A percentile compares a stretch with the other conserved stretches of the same genome.
Evolutionary conservation across 495 filamentous ascomycete genomes (phyloP).

Genomic region (Chaetomium fimeti): DNA sequence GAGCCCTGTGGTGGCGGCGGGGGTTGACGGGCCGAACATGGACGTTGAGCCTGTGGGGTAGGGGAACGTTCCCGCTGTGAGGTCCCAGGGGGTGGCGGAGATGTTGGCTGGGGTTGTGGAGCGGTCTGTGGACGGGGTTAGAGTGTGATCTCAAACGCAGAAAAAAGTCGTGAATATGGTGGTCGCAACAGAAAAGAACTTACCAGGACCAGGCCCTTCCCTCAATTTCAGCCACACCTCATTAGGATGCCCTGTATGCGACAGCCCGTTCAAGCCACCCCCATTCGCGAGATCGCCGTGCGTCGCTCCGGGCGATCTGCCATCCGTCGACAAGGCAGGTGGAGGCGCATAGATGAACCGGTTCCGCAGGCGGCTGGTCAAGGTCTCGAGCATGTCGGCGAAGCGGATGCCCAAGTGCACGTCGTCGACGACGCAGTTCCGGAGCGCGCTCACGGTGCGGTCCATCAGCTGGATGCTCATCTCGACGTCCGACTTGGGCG

Average conservation of each 20-base stretch:
- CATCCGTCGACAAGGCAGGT: constrained; percentile 35
- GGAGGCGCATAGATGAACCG: constrained; percentile 65
- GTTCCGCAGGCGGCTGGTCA: constrained; percentile 70
- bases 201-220: constrained; percentile 30
- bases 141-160: background rate
- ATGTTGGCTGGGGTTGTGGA: constrained; percentile 50
- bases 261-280: constrained; percentile 29
- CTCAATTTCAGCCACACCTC: constrained; percentile 38
- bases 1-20: constrained; percentile 40
- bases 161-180: no score
- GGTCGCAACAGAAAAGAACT: background rate
- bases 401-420: constrained; percentile 94
- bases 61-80: constrained; percentile 48
- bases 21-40: constrained; percentile 47
- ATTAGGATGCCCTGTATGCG: constrained; percentile 19
- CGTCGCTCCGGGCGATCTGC: constrained; percentile 39
- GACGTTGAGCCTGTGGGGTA: constrained; percentile 47
- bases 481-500: constrained; percentile 82
- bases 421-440: constrained; percentile 87
- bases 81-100: constrained; percentile 56
- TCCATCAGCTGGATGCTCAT: constrained; percentile 80
- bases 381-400: constrained; percentile 81
- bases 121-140: constrained; percentile 36
- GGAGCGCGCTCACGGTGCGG: constrained; percentile 71
- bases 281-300: constrained; percentile 30